These are phyloP conservation scores for Astrothelium subdiscretum DNA, from an alignment of 495 filamentous ascomycete species.

Conservation along the genomic window DNA sequence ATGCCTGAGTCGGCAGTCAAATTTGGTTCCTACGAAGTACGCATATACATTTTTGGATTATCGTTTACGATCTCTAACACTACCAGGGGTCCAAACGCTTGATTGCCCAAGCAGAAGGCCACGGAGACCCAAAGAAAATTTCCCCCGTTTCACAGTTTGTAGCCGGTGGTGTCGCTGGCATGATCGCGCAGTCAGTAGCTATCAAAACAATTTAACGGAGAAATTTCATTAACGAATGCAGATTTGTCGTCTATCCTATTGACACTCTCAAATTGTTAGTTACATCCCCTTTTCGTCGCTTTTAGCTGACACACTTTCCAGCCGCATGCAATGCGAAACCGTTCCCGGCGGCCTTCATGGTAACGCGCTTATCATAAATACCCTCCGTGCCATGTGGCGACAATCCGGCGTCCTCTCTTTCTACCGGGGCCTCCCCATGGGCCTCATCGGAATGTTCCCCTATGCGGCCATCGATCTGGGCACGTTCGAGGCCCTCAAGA, in stretches of 20 bases:
- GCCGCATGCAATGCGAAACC: slow-evolving; percentile 87
- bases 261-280: slow-evolving; percentile 87
- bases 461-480: slow-evolving; percentile 95
- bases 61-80: not conserved
- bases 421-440: slow-evolving; percentile 88
- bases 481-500: slow-evolving; percentile 89
- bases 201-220: not conserved
- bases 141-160: slow-evolving; percentile 76
- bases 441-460: slow-evolving; percentile 90
- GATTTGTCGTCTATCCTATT: slow-evolving; percentile 87
- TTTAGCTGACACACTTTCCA: slow-evolving; percentile 23
- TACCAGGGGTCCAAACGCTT: slow-evolving; percentile 72
- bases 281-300: not conserved
- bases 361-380: slow-evolving; percentile 71
- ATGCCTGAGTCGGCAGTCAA: slow-evolving; percentile 97
- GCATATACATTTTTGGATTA: slow-evolving; percentile 2
- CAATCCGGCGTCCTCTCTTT: slow-evolving; percentile 62
- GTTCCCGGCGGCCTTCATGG: slow-evolving; percentile 74
- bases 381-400: slow-evolving; percentile 72
- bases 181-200: slow-evolving; percentile 70
- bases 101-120: slow-evolving; percentile 78
- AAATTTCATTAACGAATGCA: slow-evolving; percentile 22
- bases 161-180: slow-evolving; percentile 84
- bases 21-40: slow-evolving; percentile 85
- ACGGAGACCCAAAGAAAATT: slow-evolving; percentile 67